Evolutionary conservation across 805 yeast genomes (phyloP).

Genomic region (Saccharomycopsis sp.): DNA sequence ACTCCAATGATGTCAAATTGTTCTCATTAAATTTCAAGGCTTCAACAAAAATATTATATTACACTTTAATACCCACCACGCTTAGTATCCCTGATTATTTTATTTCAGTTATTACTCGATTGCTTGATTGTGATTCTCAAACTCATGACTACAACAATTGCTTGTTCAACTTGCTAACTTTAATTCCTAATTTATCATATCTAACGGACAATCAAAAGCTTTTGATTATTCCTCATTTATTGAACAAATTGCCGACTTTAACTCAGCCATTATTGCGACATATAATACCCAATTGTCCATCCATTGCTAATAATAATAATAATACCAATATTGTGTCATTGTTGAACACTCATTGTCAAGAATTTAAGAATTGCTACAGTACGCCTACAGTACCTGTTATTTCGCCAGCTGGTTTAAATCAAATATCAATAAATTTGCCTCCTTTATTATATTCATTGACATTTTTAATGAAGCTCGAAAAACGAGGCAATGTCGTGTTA

Average conservation of each 20-base stretch:
- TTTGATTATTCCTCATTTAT: background rate
- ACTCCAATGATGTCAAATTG: background rate
- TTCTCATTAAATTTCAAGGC: slow-evolving; percentile 15
- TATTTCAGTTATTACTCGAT: background rate
- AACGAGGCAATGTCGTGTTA: background rate
- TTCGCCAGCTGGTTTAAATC: slow-evolving; percentile 3
- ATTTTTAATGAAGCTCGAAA: slow-evolving; percentile 1
- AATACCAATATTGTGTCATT: background rate
- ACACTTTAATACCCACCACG: background rate
- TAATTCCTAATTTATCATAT: background rate
- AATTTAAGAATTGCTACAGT: background rate
- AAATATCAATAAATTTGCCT: slow-evolving; percentile 8
- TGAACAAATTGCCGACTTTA: background rate
- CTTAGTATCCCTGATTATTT: background rate
- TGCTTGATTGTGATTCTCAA: slow-evolving; percentile 1
- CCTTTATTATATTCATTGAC: slow-evolving; percentile 14
- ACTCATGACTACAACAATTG: background rate
- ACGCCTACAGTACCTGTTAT: background rate
- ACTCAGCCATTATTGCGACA: background rate
- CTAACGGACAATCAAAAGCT: background rate
- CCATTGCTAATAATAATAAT: background rate
- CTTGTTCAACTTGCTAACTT: background rate
- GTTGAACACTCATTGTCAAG: background rate
- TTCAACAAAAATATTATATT: slow-evolving; percentile 7
- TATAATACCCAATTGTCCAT: slow-evolving; percentile 1